These are phyloP conservation scores for Monosporascus cannonballus DNA, from an alignment of 2,329 filamentous ascomycete genomes.

Conservation along the genomic window DNA sequence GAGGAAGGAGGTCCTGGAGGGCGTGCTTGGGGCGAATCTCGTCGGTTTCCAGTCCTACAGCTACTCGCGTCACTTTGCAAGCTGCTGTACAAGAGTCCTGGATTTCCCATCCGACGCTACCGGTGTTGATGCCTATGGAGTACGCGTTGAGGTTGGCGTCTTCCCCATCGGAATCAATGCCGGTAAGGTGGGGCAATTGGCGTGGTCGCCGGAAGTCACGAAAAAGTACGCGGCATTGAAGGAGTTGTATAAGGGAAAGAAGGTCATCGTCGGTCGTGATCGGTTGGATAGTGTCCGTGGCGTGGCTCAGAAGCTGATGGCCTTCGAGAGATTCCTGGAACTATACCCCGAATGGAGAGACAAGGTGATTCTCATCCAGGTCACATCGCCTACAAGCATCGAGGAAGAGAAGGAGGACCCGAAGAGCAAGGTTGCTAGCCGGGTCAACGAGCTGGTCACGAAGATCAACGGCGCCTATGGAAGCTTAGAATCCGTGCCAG, in stretches of 20 bases:
- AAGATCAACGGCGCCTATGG: constrained; percentile 89
- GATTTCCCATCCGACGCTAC: constrained; percentile 83
- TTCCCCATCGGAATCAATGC: constrained; percentile 94
- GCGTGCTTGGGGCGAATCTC: constrained; percentile 85
- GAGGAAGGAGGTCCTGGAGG: constrained; percentile 84
- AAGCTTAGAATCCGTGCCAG: constrained; percentile 80
- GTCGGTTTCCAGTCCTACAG: constrained; percentile 94
- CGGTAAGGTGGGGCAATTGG: constrained; percentile 66
- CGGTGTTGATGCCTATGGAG: constrained; percentile 83
- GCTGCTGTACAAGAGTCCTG: constrained; percentile 85
- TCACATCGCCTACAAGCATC: constrained; percentile 80
- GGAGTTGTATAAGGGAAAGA: constrained; percentile 78
- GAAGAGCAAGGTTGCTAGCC: constrained; percentile 76
- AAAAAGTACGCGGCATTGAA: constrained; percentile 68
- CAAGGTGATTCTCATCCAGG: constrained; percentile 88
- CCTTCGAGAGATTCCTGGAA: constrained; percentile 87
- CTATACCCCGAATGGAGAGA: constrained; percentile 87
- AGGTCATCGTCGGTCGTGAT: constrained; percentile 91
- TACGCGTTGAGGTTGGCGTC: constrained; percentile 83
- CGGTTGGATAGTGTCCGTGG: constrained; percentile 89
- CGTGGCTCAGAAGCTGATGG: constrained; percentile 92
- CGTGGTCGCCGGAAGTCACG: constrained; percentile 65
- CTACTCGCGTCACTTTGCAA: constrained; percentile 90
- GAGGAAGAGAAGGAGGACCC: constrained; percentile 72
- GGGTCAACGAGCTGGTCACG: constrained; percentile 85